Evolutionary conservation across 1,284 basidiomycete genomes (phyloP), one percentile per base, ranked within the genome.

Genomic region (Albatrellus sp.): DNA sequence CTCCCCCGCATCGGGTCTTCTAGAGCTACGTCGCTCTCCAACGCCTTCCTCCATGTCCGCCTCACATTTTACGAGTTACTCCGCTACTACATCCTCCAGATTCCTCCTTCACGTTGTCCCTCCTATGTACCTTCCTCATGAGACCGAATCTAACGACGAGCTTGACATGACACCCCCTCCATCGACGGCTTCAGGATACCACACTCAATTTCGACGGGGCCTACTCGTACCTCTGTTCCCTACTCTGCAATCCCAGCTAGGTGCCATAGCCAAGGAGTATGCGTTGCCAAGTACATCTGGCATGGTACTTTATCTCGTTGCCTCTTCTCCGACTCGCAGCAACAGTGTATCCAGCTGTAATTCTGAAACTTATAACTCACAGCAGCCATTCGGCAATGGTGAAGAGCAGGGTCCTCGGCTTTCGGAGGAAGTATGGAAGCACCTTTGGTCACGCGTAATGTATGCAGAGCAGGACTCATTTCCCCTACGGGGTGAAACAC

Each of bases 191-290:
- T 78, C 79, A 6, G 81, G 81, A n/a, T 85, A 85, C 55, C 81
- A 85, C 49, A 68, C 72, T 10, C 81, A 85, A 44, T 86, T 86
- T 52, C 70, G 72, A n/a, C 73, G 86, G 32, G 86, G 85, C 11
- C 76, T 75, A 16, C 69, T 89, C 13, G 75, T 89, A 5, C 77
- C 85, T 2, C 67, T 90, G 0, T 73, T 85, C 54, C 66, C 83
- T 9, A 81, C 75, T 0, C 63, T 89, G 3, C 77, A 83, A 46
- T 69, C 76, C 2, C 86, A 89, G 55, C 64, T 89, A 5, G 64
- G 66, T 36, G 81, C 83, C n/a, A 88, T 89, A 43, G 83, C 88
- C n/a, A 79, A 79, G 57, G 88, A 91, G 61, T 91, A 90, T 57
- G 82, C 82, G 8, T 67, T 91, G 11, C 88, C 88, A 1, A 88